These are phyloP conservation scores for Raffaelea albimanens DNA, from an alignment of 2,329 filamentous ascomycete genomes.

Conservation along the genomic window DNA sequence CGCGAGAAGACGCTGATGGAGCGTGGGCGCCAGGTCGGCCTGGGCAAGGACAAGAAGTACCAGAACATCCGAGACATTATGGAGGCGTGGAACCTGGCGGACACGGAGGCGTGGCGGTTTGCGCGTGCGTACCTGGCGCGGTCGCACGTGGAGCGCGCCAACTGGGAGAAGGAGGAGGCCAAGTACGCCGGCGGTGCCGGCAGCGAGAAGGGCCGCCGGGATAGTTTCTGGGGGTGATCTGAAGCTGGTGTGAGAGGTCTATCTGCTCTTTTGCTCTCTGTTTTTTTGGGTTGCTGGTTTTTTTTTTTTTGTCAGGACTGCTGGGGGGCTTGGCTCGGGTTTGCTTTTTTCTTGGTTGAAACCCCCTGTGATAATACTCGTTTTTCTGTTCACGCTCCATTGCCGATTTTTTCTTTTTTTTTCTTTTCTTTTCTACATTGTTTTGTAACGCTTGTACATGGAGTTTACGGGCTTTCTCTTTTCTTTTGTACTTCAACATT, in stretches of 20 bases:
- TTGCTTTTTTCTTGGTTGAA: too few relatives aligned
- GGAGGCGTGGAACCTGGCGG: constrained; percentile 61
- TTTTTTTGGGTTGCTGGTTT: neutral
- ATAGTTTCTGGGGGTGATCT: neutral
- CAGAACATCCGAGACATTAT: constrained; percentile 41
- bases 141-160: constrained; percentile 49
- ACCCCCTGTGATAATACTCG: too few relatives aligned
- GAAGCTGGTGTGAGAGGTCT: too few relatives aligned
- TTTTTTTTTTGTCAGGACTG: too few relatives aligned
- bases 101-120: constrained; percentile 72
- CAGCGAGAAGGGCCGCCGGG: constrained; percentile 29
- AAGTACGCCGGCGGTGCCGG: constrained; percentile 55
- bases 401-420: too few relatives aligned
- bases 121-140: constrained; percentile 58
- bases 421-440: too few relatives aligned
- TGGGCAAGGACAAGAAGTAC: constrained; percentile 32
- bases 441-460: too few relatives aligned
- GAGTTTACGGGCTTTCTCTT: neutral
- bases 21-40: constrained; percentile 32
- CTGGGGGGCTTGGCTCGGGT: too few relatives aligned
- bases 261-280: neutral
- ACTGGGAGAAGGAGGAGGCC: constrained; percentile 63
- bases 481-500: neutral
- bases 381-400: too few relatives aligned
- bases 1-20: constrained; percentile 46